phyloP scores from a whole-genome alignment of 345 rosid genomes.

The Bruguiera gymnorhiza region DNA sequence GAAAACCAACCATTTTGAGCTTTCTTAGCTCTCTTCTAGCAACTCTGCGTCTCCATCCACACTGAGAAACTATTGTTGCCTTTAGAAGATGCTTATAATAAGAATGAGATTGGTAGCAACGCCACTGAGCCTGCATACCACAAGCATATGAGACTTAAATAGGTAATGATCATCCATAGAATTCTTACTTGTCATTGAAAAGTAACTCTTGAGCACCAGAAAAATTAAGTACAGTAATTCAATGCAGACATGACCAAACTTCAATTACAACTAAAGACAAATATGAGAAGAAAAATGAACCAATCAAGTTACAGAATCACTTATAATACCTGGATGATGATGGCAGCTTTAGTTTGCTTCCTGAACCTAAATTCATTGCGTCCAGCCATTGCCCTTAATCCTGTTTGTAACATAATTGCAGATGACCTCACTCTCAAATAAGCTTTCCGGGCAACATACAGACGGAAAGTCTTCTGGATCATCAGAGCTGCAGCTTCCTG shows the following conservation, averaged over 20 bases:
- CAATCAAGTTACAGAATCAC: neutral
- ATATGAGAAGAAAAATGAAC: conserved; percentile 8
- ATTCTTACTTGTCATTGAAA: conserved; percentile 7
- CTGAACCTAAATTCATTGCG: conserved; percentile 81
- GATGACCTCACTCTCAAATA: conserved; percentile 49
- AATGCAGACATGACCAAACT: neutral
- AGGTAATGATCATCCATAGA: conserved; percentile 1
- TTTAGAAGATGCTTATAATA: conserved; percentile 34
- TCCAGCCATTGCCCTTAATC: conserved; percentile 82
- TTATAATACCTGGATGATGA: conserved; percentile 57
- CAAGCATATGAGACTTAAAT: conserved; percentile 21
- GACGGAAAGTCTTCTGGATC: conserved; percentile 72
- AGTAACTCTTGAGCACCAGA: conserved; percentile 1
- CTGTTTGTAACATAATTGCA: conserved; percentile 69
- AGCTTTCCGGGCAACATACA: conserved; percentile 55
- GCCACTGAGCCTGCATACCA: conserved; percentile 35
- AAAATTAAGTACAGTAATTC: neutral
- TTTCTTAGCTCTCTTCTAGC: conserved; percentile 42
- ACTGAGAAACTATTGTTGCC: conserved; percentile 32
- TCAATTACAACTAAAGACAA: too few species aligned
- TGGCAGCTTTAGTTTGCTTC: conserved; percentile 82
- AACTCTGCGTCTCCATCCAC: conserved; percentile 42
- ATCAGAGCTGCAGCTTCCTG: conserved; percentile 79
- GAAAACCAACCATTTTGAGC: conserved; percentile 38
- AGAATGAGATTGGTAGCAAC: conserved; percentile 29